Evolutionary conservation across 2,329 filamentous ascomycete species (phyloP), one percentile per base, ranked within the genome.

Genomic region (Microcyclosporella mali): DNA sequence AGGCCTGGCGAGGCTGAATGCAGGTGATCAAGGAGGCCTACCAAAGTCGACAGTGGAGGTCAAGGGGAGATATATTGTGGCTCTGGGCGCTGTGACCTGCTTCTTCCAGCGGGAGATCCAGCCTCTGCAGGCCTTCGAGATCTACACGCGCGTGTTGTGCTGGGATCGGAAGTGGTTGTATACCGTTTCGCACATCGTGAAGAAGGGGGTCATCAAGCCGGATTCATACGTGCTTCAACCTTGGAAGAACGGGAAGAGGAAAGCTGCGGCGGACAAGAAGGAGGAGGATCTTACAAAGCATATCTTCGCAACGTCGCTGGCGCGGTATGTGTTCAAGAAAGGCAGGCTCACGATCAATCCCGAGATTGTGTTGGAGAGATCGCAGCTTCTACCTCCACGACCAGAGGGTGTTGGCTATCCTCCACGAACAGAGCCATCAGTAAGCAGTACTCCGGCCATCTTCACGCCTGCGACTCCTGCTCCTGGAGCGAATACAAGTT

Each of bases 291-390:
- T 72, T 17, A 63, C 63, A 46, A 65, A 66, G 31, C 63, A 68
- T 9, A 63, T 74, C n/a, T 73, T 66, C 49, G 70, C 70, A 7
- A 72, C 68, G n/a, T 69, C 66, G 6, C 60, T 74, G 28, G 66
- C 71, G 1, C 66, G 71, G 37, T 74, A 74, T 48, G 71, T 74
- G 2, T 66, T 72, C 46, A 74, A 74, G 57, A 68, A 68, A 48
- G 71, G 70, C 1, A 74, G 90, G 17, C 72, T 92, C 57, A 97
- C 90, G 0, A 79, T 97, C 3, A 80, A 89, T 51, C 89, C 92
- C 0, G 84, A 88, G 53, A 73, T 85, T 35, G 72, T 90, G 6
- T 71, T 97, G 18, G 72, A 77, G 33, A 77, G 82, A 28, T 83
- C 82, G 37, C 80, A 81, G 1, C 70, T 95, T 61, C 69, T 97